Base-by-base conservation (phyloP, 805 yeast genomes). In the Wickerhamomyces queroliae region DNA sequence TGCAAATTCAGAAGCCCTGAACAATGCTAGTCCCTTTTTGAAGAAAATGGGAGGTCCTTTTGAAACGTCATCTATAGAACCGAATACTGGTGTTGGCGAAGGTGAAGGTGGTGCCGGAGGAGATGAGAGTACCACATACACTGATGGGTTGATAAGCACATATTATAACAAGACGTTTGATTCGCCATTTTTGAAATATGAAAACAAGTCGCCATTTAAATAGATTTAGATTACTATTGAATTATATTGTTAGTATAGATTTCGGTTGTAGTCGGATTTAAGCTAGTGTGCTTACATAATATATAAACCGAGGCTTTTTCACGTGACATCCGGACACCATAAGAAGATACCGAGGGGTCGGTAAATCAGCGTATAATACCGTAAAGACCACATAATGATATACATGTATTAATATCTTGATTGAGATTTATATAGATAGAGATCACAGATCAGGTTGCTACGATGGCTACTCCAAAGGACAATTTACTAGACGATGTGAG, bases 121-220 rank as follows among this genome's bases (percentile, higher is more conserved):
- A 9, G 33, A 13, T 9, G 16, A 16, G 10, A 21, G 33, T 30
- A 18, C 33, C 11, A 15, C 33, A 11, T 29, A 29, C 18, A 30
- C 33, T 5, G 36, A 25, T 16, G 27, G 19, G 10, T 7, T 22
- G 2, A 30, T 30, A 11, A 16, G 11, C 8, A 3, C 7, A 9
- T 53, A 52, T 27, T 52, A 55, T 40, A 45, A 38, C 36, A 7
- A 41, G 18, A 29, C 36, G 3, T 15, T 40, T 6, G 38, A 36
- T 5, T 48, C 56, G 3, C 51, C 52, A 0, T 46, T 55, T 30
- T 41, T 52, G 25, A 42, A 44, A 22, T 42, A 36, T 3, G 44
- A 50, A 25, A 37, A 37, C 11, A 22, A 35, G 3, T 32, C 42
- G 6, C 34, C 41, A 9, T 20, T 34, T 15, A 31, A 17, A 25